Conservation (phyloP, 805 yeast species). For the Lipomyces lipofer region DNA sequence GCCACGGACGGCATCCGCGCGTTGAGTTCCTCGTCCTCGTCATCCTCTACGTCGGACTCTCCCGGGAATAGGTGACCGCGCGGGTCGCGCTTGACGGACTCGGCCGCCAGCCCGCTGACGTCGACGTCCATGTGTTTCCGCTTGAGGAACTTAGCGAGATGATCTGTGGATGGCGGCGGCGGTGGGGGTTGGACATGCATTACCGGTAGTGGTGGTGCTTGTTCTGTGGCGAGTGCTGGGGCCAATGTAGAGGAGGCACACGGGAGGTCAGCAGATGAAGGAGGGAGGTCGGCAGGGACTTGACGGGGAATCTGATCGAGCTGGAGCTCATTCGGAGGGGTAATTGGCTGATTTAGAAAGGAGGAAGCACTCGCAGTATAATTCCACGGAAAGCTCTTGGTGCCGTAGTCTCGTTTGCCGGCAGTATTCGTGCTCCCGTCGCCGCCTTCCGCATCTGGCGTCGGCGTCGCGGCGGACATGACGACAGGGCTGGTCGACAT, state of each 20-base stretch:
- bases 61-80: conserved; percentile 33
- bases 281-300: conserved; percentile 2
- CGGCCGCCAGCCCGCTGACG: conserved; percentile 22
- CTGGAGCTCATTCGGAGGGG: conserved; percentile 26
- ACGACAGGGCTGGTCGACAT: conserved; percentile 9
- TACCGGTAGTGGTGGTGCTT: conserved; percentile 1
- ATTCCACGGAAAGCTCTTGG: conserved; percentile 22
- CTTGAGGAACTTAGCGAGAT: conserved; percentile 25
- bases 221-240: neutral
- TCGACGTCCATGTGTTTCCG: conserved; percentile 25
- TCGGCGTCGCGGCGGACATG: neutral
- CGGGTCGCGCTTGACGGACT: conserved; percentile 31
- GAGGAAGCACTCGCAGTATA: conserved; percentile 3
- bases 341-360: conserved; percentile 19
- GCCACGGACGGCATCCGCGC: conserved; percentile 25
- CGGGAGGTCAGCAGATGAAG: neutral
- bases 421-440: neutral
- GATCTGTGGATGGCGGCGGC: conserved; percentile 16
- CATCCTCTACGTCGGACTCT: conserved; percentile 29
- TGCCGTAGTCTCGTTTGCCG: conserved; percentile 15
- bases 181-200: neutral
- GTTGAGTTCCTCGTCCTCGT: conserved; percentile 12
- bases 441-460: neutral
- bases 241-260: neutral
- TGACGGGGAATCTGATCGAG: conserved; percentile 25